phyloP scores from a whole-genome alignment of 2,329 filamentous ascomycete genomes.

The Arthrobotrys entomopaga region DNA sequence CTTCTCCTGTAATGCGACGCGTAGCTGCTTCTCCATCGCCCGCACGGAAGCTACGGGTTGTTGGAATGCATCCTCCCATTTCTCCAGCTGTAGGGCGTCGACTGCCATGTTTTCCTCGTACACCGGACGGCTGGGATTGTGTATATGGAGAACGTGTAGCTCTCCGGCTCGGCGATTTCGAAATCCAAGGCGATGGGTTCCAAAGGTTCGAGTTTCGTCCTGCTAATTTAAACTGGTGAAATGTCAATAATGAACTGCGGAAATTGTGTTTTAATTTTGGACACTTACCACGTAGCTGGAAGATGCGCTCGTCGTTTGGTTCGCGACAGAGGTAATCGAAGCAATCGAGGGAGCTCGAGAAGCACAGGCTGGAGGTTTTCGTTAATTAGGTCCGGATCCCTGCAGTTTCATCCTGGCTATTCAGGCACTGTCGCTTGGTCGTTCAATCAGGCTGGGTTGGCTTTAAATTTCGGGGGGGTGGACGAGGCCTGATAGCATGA shows the following conservation, averaged over 20 bases:
- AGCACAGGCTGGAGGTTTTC: conserved; percentile 33
- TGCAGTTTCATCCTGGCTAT: conserved; percentile 21
- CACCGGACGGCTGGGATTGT: not conserved
- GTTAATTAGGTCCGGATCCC: conserved; percentile 16
- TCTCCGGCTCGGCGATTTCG: conserved; percentile 8
- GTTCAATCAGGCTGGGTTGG: not conserved
- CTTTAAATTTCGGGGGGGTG: too few species aligned
- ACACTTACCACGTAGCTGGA: conserved; percentile 41
- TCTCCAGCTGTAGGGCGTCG: conserved; percentile 69
- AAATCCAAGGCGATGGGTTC: too few species aligned
- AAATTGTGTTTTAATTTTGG: too few species aligned
- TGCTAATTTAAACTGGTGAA: too few species aligned
- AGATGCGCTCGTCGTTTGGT: too few species aligned
- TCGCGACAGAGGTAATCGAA: not conserved
- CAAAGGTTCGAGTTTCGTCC: not conserved
- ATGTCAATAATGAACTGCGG: too few species aligned
- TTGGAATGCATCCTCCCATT: conserved; percentile 74
- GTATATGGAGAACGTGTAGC: not conserved
- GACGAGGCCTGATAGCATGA: too few species aligned
- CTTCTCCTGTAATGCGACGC: conserved; percentile 71
- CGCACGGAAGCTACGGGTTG: conserved; percentile 72
- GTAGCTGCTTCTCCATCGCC: conserved; percentile 73
- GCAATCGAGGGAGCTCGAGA: conserved; percentile 15
- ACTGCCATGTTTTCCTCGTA: conserved; percentile 64
- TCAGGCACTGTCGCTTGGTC: conserved; percentile 9